Base-by-base conservation (phyloP, 2,329 filamentous ascomycete genomes). In the Neopestalotiopsis clavispora region DNA sequence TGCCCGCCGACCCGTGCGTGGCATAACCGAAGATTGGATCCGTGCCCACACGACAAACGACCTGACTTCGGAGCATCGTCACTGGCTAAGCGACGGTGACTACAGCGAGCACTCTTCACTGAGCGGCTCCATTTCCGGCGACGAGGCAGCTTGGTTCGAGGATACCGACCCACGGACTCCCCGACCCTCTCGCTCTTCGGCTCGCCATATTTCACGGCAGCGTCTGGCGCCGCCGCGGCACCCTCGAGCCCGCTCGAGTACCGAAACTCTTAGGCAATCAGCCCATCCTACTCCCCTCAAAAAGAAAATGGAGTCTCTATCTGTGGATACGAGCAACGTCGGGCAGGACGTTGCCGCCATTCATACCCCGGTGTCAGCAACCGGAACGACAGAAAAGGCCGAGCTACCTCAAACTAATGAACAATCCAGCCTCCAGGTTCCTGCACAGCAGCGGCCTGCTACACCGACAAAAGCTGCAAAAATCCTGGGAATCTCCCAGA, bases 1-100 rank as follows among this genome's bases (percentile, higher is more conserved):
- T 72, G 89, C 85, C 63, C 82, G 89, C 76, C 82, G 90, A 77
- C 84, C 87, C 68, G 83, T 85, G 17, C 84, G 85, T 72, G 90
- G 91, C 69, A 86, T 95, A 67, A 94, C 92, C 0, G 92, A 95
- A 79, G 92, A 94, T 83, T 95, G 93, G 93, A 94, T 96, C 73
- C 91, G 92, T 70, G 92, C 93, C 71, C 94, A 95, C 76, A 90
- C 93, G n/a, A 87, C 91, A n/a, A 87, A 88, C 72, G 89, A 91
- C 73, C 86, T 86, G 72, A 87, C 90, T 73, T 88, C 87, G 40
- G 93, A 96, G 78, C 89, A 89, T 72, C 90, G 89, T 70, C 91
- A 94, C 80, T 97, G 94, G 94, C 86, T 94, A 73, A 97, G 93
- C 78, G 94, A 97, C 86, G 88, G 90, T 71, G 88, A 89, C 77